A percentile compares a stretch with the other conserved stretches of the same genome.
phyloP scores from a whole-genome alignment of 176 grass and related monocot genomes.

The Hordeum vulgare region DNA sequence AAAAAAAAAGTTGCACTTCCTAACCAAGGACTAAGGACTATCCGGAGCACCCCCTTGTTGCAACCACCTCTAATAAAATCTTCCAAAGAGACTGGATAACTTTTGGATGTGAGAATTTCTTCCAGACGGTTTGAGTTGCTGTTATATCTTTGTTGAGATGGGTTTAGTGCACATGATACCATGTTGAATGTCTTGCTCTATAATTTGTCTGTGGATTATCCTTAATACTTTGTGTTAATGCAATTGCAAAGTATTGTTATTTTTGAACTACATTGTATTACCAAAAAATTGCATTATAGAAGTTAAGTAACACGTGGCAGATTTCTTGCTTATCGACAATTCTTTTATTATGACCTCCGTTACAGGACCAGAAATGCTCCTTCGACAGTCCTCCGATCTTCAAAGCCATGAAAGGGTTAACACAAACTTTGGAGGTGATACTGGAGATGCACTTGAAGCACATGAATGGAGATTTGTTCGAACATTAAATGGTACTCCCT shows the following conservation, averaged over 20 bases:
- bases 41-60: background rate
- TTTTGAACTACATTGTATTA: background rate
- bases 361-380: conserved; percentile 86
- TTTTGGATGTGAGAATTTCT: background rate
- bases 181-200: conserved; percentile 9
- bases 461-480: conserved; percentile 92
- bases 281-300: background rate
- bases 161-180: background rate
- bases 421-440: conserved; percentile 54
- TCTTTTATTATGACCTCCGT: conserved; percentile 12
- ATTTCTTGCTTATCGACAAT: background rate
- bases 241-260: background rate
- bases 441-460: conserved; percentile 74
- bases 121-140: background rate
- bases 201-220: background rate
- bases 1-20: background rate
- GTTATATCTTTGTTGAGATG: background rate
- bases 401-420: conserved; percentile 33
- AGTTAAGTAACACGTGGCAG: background rate
- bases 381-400: conserved; percentile 64
- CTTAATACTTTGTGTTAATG: background rate
- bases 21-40: background rate
- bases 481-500: conserved; percentile 76
- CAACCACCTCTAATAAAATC: background rate
- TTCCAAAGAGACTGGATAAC: background rate